phyloP scores from a whole-genome alignment of 2,329 filamentous ascomycete genomes.

The Neoscytalidium dimidiatum region DNA sequence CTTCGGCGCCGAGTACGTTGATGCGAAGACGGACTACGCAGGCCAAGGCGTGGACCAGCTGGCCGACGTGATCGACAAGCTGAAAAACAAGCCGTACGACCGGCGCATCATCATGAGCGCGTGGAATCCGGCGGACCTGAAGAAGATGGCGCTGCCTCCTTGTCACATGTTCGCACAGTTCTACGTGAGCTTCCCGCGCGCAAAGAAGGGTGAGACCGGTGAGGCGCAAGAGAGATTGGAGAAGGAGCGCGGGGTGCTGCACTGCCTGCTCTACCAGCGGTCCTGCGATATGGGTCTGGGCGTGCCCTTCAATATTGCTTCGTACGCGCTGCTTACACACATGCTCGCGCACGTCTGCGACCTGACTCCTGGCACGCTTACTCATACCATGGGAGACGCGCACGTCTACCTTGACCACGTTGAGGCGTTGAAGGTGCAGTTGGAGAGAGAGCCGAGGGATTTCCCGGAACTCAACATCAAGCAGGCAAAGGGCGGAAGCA shows the following conservation, averaged over 20 bases:
- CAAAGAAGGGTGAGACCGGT: constrained; percentile 28
- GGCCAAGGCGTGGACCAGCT: constrained; percentile 93
- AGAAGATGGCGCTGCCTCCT: constrained; percentile 87
- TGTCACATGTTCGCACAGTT: constrained; percentile 99
- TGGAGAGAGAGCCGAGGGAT: constrained; percentile 74
- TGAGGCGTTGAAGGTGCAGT: constrained; percentile 78
- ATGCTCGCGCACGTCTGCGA: constrained; percentile 90
- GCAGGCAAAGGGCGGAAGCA: constrained; percentile 67
- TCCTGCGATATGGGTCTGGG: constrained; percentile 97
- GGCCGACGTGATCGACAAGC: constrained; percentile 83
- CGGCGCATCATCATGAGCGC: constrained; percentile 86
- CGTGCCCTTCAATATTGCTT: constrained; percentile 96
- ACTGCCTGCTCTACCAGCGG: constrained; percentile 90
- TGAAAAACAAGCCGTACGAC: constrained; percentile 83
- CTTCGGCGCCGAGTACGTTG: constrained; percentile 88
- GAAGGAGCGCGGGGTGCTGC: constrained; percentile 65
- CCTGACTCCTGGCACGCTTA: constrained; percentile 80
- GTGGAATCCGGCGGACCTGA: constrained; percentile 88
- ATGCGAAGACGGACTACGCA: constrained; percentile 77
- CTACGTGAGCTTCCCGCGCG: constrained; percentile 74
- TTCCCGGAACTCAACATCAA: constrained; percentile 80
- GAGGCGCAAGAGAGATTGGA: constrained; percentile 24
- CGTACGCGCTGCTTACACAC: constrained; percentile 89
- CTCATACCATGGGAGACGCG: constrained; percentile 97
- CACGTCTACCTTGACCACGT: constrained; percentile 94